Percentiles rank a stretch among this genome's conserved stretches.
Conservation (phyloP, 768 basidiomycete genomes). For the Kwoniella pini region DNA sequence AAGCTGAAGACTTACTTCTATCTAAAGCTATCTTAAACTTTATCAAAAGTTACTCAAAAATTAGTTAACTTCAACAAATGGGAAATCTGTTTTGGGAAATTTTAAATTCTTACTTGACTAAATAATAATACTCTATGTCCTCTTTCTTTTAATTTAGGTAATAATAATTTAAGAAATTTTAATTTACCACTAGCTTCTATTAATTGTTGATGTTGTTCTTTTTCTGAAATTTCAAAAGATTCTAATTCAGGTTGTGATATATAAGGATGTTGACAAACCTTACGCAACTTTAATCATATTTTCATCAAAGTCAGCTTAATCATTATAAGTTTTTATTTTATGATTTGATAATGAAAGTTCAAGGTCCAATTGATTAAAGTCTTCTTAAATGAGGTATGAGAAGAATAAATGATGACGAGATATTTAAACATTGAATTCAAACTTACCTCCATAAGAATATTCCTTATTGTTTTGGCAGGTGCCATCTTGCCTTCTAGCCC, state of each 20-base stretch:
- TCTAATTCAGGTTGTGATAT: conserved; percentile 79
- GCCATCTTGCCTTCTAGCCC: conserved; percentile 26
- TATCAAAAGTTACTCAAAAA: background rate
- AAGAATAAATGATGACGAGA: no score
- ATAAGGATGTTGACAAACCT: conserved; percentile 76
- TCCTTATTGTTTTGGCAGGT: conserved; percentile 31
- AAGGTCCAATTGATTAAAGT: no score
- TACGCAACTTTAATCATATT: conserved; percentile 45
- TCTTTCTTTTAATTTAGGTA: conserved; percentile 79
- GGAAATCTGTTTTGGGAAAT: background rate
- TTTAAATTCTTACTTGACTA: conserved; percentile 66
- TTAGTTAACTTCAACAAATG: no score
- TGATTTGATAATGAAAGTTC: no score
- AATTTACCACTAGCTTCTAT: conserved; percentile 85
- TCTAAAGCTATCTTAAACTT: conserved; percentile 87
- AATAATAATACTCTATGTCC: conserved; percentile 89
- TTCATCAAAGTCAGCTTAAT: no score
- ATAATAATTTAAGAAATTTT: conserved; percentile 69
- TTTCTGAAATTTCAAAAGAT: conserved; percentile 62
- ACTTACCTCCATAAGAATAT: conserved; percentile 51
- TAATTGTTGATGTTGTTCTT: conserved; percentile 73
- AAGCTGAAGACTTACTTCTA: conserved; percentile 56
- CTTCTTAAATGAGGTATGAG: no score
- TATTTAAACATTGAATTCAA: no score
- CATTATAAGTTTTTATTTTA: no score